These are phyloP conservation scores for Amphicarpaea edgeworthii DNA, from an alignment of 306 rosid species.

Conservation along the genomic window DNA sequence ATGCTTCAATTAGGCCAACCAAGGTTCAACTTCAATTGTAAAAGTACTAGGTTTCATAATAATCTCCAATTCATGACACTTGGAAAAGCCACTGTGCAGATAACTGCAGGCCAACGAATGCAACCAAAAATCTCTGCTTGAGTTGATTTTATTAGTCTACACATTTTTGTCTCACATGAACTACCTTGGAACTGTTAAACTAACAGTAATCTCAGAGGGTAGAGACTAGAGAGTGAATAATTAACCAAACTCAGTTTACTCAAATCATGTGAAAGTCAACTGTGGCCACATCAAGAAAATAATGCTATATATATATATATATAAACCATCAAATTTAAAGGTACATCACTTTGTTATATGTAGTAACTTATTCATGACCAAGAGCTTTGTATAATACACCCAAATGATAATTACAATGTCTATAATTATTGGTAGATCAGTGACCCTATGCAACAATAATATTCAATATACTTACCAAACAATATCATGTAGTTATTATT, in stretches of 20 bases:
- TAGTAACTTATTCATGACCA: constrained; percentile 12
- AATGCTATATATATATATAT: constrained; percentile 1
- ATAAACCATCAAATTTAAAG: constrained; percentile 10
- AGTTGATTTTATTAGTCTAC: constrained; percentile 38
- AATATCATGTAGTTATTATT: neutral
- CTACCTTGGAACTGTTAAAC: constrained; percentile 30
- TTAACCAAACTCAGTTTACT: neutral
- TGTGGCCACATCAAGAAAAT: constrained; percentile 24
- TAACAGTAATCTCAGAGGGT: constrained; percentile 20
- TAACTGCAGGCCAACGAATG: constrained; percentile 37
- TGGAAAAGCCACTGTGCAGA: constrained; percentile 26
- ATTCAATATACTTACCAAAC: constrained; percentile 26
- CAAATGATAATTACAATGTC: constrained; percentile 33
- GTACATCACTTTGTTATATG: neutral
- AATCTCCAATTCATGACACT: constrained; percentile 12
- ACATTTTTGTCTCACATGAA: constrained; percentile 25
- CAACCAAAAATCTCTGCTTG: constrained; percentile 5
- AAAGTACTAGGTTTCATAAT: neutral
- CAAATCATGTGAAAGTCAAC: constrained; percentile 37
- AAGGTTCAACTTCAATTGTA: constrained; percentile 2
- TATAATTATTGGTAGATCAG: neutral
- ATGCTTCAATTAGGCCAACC: neutral
- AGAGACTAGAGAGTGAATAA: no score
- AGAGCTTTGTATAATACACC: constrained; percentile 34
- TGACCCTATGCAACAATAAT: neutral